Evolutionary conservation across 306 rosid species (phyloP), one percentile per base, ranked within the genome.

Genomic region (Coriaria nepalensis): DNA sequence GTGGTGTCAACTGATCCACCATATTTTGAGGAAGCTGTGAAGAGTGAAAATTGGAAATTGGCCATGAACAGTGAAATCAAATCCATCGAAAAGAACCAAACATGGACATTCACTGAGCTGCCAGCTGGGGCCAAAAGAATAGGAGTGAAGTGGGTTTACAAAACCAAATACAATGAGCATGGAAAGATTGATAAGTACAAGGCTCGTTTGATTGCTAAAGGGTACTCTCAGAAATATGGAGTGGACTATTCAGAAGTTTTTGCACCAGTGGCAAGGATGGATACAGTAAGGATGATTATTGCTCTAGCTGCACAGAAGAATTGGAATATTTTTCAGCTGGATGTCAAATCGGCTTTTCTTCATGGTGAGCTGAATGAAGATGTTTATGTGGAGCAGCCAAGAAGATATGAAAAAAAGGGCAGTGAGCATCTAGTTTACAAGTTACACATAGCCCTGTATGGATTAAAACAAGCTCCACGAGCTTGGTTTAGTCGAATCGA

Each of bases 341-440:
- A 45, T 42, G 41, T 55, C 33, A 43, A 55, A 11, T 43, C 60
- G 0, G 41, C 35, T 0, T 55, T 55, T 5, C 33, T 55, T 1
- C 41, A 55, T 43, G 34, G 50, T 7, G 49, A 55, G 41, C 8
- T 55, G 5, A 33, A 40, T 42, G 42, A 55, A 53, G 57, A 53
- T 9, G 57, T 53, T 20, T 53, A 53, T 40, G 57, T 53, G 36
- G 46, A 53, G 14, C 35, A 55, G 32, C 60, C 60, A 41, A 55
- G 13, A 32, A 29, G 60, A 4, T 42, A 55, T 41, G 60, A 55
- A 33, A 55, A 33, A n/a, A 12, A 29, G 4, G 47, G 48, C 10
- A n/a, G 20, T 20, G 40, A 40, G 40, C 39, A 40, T 10, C 9
- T 5, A 10, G 60, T 55, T 6, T 55, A 55, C 40, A 55, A 55